Evolutionary conservation across 129 eudicot genomes (phyloP).

Genomic region (Artemisia annua): DNA sequence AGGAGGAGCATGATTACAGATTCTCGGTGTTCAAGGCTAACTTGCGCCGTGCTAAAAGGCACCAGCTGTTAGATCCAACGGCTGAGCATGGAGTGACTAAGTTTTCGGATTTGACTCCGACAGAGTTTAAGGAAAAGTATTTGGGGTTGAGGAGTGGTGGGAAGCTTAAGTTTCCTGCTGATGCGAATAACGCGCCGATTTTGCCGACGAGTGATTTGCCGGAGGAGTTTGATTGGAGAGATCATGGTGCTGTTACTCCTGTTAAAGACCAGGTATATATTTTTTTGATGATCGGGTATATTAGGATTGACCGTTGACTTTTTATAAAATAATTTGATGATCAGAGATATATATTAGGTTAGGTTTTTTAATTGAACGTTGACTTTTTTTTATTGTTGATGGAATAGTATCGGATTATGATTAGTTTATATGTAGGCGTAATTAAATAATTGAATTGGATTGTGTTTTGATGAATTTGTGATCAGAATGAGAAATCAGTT

Average conservation of each 20-base stretch:
- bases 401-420: too few relatives aligned
- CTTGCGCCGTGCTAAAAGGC: slow-evolving; percentile 79
- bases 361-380: too few relatives aligned
- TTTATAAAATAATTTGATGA: too few relatives aligned
- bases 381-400: too few relatives aligned
- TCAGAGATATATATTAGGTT: too few relatives aligned
- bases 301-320: not conserved
- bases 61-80: slow-evolving; percentile 81
- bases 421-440: too few relatives aligned
- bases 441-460: too few relatives aligned
- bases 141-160: slow-evolving; percentile 49
- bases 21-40: slow-evolving; percentile 72
- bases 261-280: slow-evolving; percentile 81
- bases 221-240: slow-evolving; percentile 85
- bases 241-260: slow-evolving; percentile 78
- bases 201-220: slow-evolving; percentile 82
- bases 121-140: slow-evolving; percentile 60
- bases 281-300: not conserved
- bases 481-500: too few relatives aligned
- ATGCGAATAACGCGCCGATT: slow-evolving; percentile 74
- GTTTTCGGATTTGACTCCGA: slow-evolving; percentile 81
- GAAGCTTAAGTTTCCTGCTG: slow-evolving; percentile 48
- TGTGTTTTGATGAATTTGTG: too few relatives aligned
- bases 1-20: slow-evolving; percentile 81
- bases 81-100: slow-evolving; percentile 91